Evolutionary conservation across 2,329 filamentous ascomycete genomes (phyloP).

Genomic region (Trichoderma asperellum): DNA sequence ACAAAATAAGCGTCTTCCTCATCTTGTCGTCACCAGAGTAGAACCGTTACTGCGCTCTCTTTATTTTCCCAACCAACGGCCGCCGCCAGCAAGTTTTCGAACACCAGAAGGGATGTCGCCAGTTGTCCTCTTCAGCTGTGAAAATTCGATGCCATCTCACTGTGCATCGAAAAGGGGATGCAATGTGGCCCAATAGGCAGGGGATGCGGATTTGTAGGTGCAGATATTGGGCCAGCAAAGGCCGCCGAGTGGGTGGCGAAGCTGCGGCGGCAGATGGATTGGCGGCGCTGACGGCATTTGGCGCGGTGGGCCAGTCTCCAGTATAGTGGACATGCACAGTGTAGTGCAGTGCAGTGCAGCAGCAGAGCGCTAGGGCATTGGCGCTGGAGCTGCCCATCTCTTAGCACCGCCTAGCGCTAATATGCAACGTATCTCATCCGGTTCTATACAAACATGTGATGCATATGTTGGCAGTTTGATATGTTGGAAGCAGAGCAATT

Average conservation of each 20-base stretch:
- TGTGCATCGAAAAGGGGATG: slow-evolving; percentile 13
- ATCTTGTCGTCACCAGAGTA: slow-evolving; percentile 35
- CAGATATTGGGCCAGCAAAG: not conserved
- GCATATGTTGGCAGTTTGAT: not conserved
- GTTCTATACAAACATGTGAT: not conserved
- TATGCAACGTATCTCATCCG: not conserved
- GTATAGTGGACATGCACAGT: not conserved
- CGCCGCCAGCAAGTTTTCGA: slow-evolving; percentile 12
- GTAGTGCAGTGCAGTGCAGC: not conserved
- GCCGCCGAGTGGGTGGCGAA: slow-evolving; percentile 13
- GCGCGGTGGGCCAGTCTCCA: not conserved
- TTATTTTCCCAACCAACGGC: not conserved
- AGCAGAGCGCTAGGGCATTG: not conserved
- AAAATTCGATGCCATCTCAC: slow-evolving; percentile 6
- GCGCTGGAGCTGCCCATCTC: too few species aligned
- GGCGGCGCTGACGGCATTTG: slow-evolving; percentile 13
- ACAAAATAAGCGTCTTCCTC: slow-evolving; percentile 78
- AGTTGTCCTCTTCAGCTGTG: not conserved
- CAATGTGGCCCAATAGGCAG: slow-evolving; percentile 18
- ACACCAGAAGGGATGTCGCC: not conserved
- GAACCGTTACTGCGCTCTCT: not conserved
- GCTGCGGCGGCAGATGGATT: slow-evolving; percentile 10
- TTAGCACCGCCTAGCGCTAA: not conserved
- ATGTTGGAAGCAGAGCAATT: not conserved
- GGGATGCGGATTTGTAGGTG: not conserved